Evolutionary conservation across 495 filamentous ascomycete species (phyloP), one percentile per base, ranked within the genome.

Genomic region (Aspergillus saccharolyticus): DNA sequence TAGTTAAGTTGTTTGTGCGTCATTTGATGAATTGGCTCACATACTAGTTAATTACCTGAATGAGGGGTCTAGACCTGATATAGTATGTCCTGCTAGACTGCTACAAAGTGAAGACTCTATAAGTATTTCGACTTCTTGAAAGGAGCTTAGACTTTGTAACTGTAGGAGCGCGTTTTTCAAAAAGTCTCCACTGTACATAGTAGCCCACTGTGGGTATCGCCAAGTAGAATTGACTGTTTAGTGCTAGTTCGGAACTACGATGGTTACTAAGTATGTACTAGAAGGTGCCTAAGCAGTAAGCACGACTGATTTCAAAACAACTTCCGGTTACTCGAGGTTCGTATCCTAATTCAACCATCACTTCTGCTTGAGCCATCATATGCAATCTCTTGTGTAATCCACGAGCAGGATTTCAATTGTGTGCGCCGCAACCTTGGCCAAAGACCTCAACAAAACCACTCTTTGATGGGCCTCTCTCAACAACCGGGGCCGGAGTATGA

Each of bases 401-500:
- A 39, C 7, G 33, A 12, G 12, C 7, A 39, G 33, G 33, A 9
- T 28, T 39, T 39, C 33, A 6, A 39, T 9, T n/a, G 33, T 39
- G 33, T 39, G 33, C 33, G 33, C 14, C 33, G 33, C 33, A 15
- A 39, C 14, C 33, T 39, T 15, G 33, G 33, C 33, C 10, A 12
- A 39, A 5, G 33, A 39, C 33, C 33, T 12, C 12, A 5, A 39
- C 7, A 39, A 12, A 39, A 39, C 12, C 14, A 39, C 7, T 10
- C 9, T 52, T 56, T 48, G 22, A 47, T 46, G 57, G 18, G 14
- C 46, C 18, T 48, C 19, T 52, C 43, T 20, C 49, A 53, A 30
- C 39, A 22, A 25, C 42, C 43, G 16, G 21, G n/a, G 47, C n/a
- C 48, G 42, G 58, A 57, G 53, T 50, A 65, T 65, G 63, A 65